These are phyloP conservation scores for Ophiostoma australiae DNA, from an alignment of 2,329 filamentous ascomycete species.

Conservation along the genomic window DNA sequence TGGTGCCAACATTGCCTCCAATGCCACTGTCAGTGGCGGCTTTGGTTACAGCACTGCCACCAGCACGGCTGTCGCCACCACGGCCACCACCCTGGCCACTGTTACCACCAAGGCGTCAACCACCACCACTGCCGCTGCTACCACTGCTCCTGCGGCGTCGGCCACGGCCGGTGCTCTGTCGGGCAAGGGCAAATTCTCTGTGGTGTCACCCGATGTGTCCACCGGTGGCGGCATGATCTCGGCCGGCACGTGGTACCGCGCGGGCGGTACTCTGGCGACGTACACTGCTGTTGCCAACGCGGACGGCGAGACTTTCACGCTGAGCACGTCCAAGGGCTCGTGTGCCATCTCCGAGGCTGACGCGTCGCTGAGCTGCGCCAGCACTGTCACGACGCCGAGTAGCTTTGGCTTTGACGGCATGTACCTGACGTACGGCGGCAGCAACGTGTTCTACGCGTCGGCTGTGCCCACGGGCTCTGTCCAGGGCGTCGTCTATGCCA, in stretches of 20 bases:
- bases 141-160: conserved; percentile 11
- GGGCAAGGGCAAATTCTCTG: conserved; percentile 24
- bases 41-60: background rate
- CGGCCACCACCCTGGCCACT: conserved; percentile 15
- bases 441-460: conserved; percentile 28
- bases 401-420: conserved; percentile 31
- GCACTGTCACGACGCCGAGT: conserved; percentile 24
- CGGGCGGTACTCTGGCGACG: conserved; percentile 31
- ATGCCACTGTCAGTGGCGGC: conserved; percentile 11
- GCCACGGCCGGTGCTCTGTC: conserved; percentile 17
- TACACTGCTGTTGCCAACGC: conserved; percentile 30
- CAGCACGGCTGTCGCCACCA: background rate
- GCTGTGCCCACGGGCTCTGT: conserved; percentile 28
- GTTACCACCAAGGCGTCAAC: conserved; percentile 17
- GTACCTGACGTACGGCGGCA: conserved; percentile 29
- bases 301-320: conserved; percentile 28
- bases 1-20: conserved; percentile 20
- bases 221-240: conserved; percentile 30
- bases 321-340: conserved; percentile 30
- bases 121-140: conserved; percentile 4
- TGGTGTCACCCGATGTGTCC: conserved; percentile 18
- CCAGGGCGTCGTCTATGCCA: conserved; percentile 30
- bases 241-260: conserved; percentile 31
- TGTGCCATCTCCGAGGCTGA: conserved; percentile 27
- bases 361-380: conserved; percentile 26